A percentile compares a stretch with the other conserved stretches of the same genome.
These are phyloP conservation scores for Saururus chinensis DNA, from an alignment of 164 flowering plant species.

Conservation along the genomic window DNA sequence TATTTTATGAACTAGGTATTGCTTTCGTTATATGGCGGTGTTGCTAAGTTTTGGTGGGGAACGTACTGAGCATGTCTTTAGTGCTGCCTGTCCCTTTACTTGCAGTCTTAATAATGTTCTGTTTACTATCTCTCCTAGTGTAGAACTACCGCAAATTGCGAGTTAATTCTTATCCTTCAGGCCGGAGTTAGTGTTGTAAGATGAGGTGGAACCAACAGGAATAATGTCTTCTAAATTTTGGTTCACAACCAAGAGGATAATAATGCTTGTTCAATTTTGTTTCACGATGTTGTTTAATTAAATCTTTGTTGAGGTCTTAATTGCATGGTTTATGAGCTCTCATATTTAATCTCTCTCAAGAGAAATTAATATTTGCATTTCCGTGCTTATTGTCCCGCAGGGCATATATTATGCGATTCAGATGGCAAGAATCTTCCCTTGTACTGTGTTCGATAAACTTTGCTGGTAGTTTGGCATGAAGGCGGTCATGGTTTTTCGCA, in stretches of 20 bases:
- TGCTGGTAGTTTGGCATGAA: too few species aligned
- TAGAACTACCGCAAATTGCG: not conserved
- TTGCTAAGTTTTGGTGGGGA: not conserved
- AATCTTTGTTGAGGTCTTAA: too few species aligned
- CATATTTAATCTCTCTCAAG: too few species aligned
- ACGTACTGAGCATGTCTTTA: constrained; percentile 1
- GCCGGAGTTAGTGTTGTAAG: constrained; percentile 1
- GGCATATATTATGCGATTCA: too few species aligned
- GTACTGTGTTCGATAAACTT: too few species aligned
- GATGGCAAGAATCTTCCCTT: too few species aligned
- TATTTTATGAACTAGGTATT: constrained; percentile 46
- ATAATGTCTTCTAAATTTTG: not conserved
- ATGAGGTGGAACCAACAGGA: constrained; percentile 19
- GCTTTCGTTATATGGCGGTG: not conserved
- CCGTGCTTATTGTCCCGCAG: too few species aligned
- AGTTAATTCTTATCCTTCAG: not conserved
- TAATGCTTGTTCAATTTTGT: constrained; percentile 7
- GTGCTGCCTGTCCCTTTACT: not conserved
- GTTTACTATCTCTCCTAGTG: not conserved
- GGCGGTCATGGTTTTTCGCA: too few species aligned
- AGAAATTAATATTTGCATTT: too few species aligned
- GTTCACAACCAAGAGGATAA: not conserved
- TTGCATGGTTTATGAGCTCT: too few species aligned
- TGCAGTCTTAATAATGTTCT: constrained; percentile 4
- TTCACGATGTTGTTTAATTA: not conserved